Evolutionary conservation across 1,284 basidiomycete species (phyloP), one percentile per base, ranked within the genome.

Genomic region (Gastroboletus turbinatus): DNA sequence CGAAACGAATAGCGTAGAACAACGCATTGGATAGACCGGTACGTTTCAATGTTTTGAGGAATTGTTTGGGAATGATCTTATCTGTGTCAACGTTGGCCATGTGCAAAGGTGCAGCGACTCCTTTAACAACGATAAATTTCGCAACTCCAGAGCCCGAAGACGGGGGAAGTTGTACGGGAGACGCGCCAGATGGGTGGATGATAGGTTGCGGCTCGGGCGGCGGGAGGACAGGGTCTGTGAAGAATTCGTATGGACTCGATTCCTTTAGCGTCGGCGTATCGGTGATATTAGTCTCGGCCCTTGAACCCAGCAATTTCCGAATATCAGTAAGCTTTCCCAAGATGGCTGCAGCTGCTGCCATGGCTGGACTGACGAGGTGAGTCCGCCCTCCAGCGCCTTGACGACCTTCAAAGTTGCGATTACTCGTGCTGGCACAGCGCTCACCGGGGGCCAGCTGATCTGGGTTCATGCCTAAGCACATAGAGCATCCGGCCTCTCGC

Each of bases 381-480:
- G 95, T 98, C 42, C 95, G 85, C 30, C 95, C 95, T 63, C 94
- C 94, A 39, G 94, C 95, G 2, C 64, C 60, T 58, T 65, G 68
- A 46, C 72, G 88, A 50, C 96, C 95, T 75, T 98, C 95, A 68
- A 98, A 98, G 78, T 98, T 98, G 60, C 96, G 88, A 76, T 98
- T 98, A 70, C 94, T 96, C 40, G 96, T 98, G 66, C 92, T 95
- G 7, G 96, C 95, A 69, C 95, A 98, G 50, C 96, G 90, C 74
- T 98, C 92, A 46, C 90, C 88, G 4, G 94, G 93, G 36, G 83
- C 79, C 51, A 98, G 81, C 73, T 96, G 94, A 75, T 98, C 95
- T 11, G 95, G 93, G 75, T 98, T 98, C 96, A 98, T 98, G 43
- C 94, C 96, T 60, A 98, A 74, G 75, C 95, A 98, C 96, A 98